Percentiles rank a stretch among this genome's conserved stretches.
These are phyloP conservation scores for Paecilomyces sp. DNA, from an alignment of 2,329 filamentous ascomycete genomes.

Conservation along the genomic window DNA sequence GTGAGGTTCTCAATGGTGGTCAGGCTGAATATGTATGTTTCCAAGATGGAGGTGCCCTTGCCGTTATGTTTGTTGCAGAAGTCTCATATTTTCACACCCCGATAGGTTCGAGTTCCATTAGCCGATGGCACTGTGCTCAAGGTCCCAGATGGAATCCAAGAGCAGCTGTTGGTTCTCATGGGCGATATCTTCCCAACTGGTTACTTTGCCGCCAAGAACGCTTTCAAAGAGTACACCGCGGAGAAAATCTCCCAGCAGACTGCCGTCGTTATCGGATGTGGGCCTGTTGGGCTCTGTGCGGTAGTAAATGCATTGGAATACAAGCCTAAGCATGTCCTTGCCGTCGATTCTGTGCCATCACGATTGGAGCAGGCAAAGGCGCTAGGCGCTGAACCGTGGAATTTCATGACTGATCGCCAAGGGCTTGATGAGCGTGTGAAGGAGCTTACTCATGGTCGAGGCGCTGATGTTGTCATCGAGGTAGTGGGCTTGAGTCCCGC, in stretches of 20 bases:
- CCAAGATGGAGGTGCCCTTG: not conserved
- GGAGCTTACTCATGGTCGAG: slow-evolving; percentile 71
- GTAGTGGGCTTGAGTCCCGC: slow-evolving; percentile 66
- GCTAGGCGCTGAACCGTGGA: slow-evolving; percentile 75
- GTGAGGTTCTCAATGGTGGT: slow-evolving; percentile 62
- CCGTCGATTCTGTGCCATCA: slow-evolving; percentile 69
- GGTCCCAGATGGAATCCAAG: slow-evolving; percentile 62
- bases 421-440: slow-evolving; percentile 62
- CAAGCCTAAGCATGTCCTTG: slow-evolving; percentile 67
- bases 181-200: slow-evolving; percentile 85
- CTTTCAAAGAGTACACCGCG: slow-evolving; percentile 55
- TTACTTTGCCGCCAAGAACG: slow-evolving; percentile 75
- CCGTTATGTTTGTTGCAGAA: slow-evolving; percentile 8
- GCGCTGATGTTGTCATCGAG: slow-evolving; percentile 79
- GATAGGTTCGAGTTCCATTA: slow-evolving; percentile 62
- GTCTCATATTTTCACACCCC: slow-evolving; percentile 9
- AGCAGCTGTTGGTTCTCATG: slow-evolving; percentile 76
- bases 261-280: slow-evolving; percentile 76
- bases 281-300: slow-evolving; percentile 78
- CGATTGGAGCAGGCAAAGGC: slow-evolving; percentile 65
- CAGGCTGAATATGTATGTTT: slow-evolving; percentile 66
- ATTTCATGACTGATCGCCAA: slow-evolving; percentile 62
- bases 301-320: slow-evolving; percentile 69
- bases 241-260: slow-evolving; percentile 59
- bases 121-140: slow-evolving; percentile 74